These are phyloP conservation scores for Papiliotrema terrestris DNA, from an alignment of 1,284 basidiomycete species.

Conservation along the genomic window DNA sequence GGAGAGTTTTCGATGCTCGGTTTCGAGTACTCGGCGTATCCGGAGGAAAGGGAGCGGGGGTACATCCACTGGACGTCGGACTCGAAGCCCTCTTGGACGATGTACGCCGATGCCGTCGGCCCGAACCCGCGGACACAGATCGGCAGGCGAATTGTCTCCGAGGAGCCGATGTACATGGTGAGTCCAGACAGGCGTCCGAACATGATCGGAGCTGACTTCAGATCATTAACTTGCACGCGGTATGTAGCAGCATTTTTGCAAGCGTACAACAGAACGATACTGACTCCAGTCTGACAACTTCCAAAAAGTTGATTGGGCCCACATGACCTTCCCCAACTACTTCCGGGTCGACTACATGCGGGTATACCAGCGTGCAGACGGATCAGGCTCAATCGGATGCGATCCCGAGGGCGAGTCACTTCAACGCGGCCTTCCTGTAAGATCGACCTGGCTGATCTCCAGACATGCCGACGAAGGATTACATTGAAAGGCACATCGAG, in stretches of 20 bases:
- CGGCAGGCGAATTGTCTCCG: slow-evolving; percentile 64
- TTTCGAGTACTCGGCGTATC: slow-evolving; percentile 65
- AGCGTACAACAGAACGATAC: not conserved
- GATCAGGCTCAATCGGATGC: slow-evolving; percentile 42
- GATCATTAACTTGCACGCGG: slow-evolving; percentile 40
- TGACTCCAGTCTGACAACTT: slow-evolving; percentile 46
- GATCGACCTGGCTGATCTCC: not conserved
- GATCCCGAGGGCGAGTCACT: slow-evolving; percentile 31
- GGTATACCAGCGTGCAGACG: slow-evolving; percentile 51
- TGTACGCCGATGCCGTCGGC: slow-evolving; percentile 58
- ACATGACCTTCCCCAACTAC: slow-evolving; percentile 50
- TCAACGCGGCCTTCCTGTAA: too few relatives aligned
- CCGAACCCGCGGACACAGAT: slow-evolving; percentile 58
- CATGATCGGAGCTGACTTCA: not conserved
- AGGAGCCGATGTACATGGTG: slow-evolving; percentile 66
- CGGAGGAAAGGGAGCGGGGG: slow-evolving; percentile 55
- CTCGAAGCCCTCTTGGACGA: slow-evolving; percentile 54
- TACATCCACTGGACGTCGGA: slow-evolving; percentile 65
- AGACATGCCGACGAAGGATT: slow-evolving; percentile 45
- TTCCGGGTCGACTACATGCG: slow-evolving; percentile 51
- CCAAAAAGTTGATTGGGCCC: slow-evolving; percentile 45
- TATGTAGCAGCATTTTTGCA: slow-evolving; percentile 55
- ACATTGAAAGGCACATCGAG: slow-evolving; percentile 37
- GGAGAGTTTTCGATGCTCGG: slow-evolving; percentile 54
- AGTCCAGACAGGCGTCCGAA: slow-evolving; percentile 24